Percentiles rank a stretch among this genome's conserved stretches.
Evolutionary conservation across 2,329 filamentous ascomycete species (phyloP).

Genomic region (Fusarium agapanthi): DNA sequence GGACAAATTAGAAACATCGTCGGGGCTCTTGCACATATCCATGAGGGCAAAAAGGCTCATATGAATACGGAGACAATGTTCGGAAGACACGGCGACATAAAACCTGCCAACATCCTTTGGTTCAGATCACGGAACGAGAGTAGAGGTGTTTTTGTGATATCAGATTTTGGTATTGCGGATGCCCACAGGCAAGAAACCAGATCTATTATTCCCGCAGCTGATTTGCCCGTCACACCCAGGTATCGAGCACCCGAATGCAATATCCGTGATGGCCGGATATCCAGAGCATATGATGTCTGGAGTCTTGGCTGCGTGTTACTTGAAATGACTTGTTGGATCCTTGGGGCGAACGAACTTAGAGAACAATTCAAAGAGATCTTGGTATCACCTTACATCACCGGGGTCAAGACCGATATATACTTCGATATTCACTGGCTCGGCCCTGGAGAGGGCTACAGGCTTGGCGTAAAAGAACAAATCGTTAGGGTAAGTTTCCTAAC

Average conservation of each 20-base stretch:
- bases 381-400: neutral
- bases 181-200: neutral
- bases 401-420: neutral
- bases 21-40: neutral
- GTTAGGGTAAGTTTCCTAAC: neutral
- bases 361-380: neutral
- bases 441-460: neutral
- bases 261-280: neutral
- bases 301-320: neutral
- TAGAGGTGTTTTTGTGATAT: neutral
- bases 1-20: neutral
- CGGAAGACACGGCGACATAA: neutral
- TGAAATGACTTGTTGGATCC: neutral
- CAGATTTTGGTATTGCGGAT: neutral
- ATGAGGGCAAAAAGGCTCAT: accelerated
- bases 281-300: neutral
- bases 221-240: neutral
- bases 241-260: neutral
- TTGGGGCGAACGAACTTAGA: neutral
- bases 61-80: neutral
- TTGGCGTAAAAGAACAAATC: neutral
- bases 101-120: neutral
- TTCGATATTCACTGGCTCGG: neutral
- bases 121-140: neutral
- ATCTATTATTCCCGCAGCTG: neutral